Conservation (phyloP, 2,329 filamentous ascomycete species). For the Cercospora zeina region DNA sequence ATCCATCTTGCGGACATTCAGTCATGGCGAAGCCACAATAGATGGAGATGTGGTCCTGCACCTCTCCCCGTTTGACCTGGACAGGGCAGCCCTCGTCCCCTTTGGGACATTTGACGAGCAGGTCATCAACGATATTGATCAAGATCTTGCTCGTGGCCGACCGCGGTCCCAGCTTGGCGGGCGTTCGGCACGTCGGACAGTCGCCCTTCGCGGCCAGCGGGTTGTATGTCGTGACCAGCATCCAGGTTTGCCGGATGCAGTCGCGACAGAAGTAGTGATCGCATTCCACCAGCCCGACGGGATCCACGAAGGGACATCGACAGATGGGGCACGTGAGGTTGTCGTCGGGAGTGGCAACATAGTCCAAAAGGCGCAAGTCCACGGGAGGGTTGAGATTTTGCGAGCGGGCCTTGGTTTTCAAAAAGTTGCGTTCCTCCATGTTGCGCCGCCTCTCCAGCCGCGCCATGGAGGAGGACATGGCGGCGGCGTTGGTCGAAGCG, state of each 20-base stretch:
- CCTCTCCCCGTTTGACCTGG: conserved; percentile 56
- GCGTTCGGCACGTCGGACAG: conserved; percentile 60
- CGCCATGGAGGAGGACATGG: conserved; percentile 29
- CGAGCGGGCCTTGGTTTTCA: conserved; percentile 33
- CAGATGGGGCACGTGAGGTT: conserved; percentile 67
- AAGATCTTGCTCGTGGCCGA: conserved; percentile 53
- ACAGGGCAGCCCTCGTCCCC: conserved; percentile 55
- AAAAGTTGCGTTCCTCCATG: conserved; percentile 39
- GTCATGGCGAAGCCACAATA: conserved; percentile 60
- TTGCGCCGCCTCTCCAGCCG: conserved; percentile 37
- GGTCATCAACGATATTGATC: conserved; percentile 62
- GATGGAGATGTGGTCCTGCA: conserved; percentile 60
- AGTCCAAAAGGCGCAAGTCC: conserved; percentile 60
- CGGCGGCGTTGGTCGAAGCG: conserved; percentile 19
- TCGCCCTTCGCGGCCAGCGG: conserved; percentile 40
- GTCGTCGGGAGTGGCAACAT: conserved; percentile 57
- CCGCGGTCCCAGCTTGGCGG: conserved; percentile 43
- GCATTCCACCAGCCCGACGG: conserved; percentile 58
- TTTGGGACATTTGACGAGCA: conserved; percentile 61
- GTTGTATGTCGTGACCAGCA: conserved; percentile 38
- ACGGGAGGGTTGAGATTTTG: conserved; percentile 42
- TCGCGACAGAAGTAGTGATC: conserved; percentile 65
- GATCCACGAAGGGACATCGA: conserved; percentile 61
- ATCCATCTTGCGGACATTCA: conserved; percentile 54
- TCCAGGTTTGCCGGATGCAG: conserved; percentile 56